Base-by-base conservation (phyloP, 2,329 filamentous ascomycete genomes). In the Ophiobolus disseminans region DNA sequence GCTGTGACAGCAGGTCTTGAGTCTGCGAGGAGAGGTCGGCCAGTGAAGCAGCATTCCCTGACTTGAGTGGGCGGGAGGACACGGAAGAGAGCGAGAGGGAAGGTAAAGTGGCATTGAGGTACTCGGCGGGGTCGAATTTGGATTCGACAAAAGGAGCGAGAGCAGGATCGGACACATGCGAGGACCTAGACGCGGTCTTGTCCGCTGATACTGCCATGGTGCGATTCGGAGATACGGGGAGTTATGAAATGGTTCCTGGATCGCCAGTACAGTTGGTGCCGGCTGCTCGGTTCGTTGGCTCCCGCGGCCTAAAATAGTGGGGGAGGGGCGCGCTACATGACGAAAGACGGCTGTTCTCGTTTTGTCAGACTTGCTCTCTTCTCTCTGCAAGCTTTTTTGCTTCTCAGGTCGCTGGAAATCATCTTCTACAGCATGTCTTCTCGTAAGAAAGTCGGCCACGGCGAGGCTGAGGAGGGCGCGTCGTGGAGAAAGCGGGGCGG, bases 1-100 rank as follows among this genome's bases (percentile, higher is more conserved):
- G 84, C 66, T 93, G 89, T 1, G 91, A 90, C 37, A 97, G 81
- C n/a, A 95, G 81, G 3, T 86, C 81, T 73, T 97, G 92, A 1
- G 92, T 88, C 67, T 91, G 89, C 0, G 86, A 81, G 1, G 91
- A 91, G 41, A 96, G 76, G 51, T 93, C 86, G n/a, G 87, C 78
- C 37, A 96, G 80, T 2, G 88, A 80, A 4, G 87, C 81, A 44
- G 76, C 76, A 55, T 72, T 65, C 63, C 76, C 57, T 23, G 67
- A 57, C 35, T 68, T 68, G 21, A 67, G 49, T 20, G 63, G 66
- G 73, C 76, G 65, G 55, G 69, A 62, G 40, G 76, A 69, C 19
- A 70, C 68, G 20, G 77, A 75, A 23, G 78, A 75, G 32, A 82
- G 73, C 38, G 79, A 79, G 16, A 96, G 79, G 2, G 87, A 78